Base-by-base conservation (phyloP, 345 rosid genomes). In the Physaria fendleri region DNA sequence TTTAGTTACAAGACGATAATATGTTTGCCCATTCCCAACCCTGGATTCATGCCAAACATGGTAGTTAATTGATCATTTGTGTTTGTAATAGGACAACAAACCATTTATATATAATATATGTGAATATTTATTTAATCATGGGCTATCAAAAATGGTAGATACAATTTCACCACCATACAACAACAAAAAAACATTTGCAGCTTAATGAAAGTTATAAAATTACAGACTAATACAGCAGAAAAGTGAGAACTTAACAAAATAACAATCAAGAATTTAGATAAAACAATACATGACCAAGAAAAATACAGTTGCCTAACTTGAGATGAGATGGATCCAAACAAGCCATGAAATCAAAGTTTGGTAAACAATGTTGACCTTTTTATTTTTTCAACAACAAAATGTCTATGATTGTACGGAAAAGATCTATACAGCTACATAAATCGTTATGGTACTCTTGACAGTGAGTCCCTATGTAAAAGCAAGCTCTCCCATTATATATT, bases 351-450 rank as follows among this genome's bases (percentile, higher is more conserved):
- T 46, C 42, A 48, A 47, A 28, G 46, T 62, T 48, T 39, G 71
- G 78, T 56, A 50, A 46, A 39, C 21, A 45, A 65, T 68, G 71
- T 62, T 59, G 77, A 75, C 78, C 69, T 55, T 66, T 52, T 17
- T 66, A n/a, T 30, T 28, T 17, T 66, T 34, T 28, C 34, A 57
- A 15, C 47, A 43, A 45, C 41, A 64, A 21, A 50, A 23, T 53
- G 62, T 47, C 10, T 44, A 65, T 8, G 32, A 43, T 62, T 56
- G 78, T 75, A 75, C 71, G 71, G 71, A 60, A 60, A 32, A 38
- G 12, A 42, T 39, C 32, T 34, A 58, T 76, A 73, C 76, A 63
- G 81, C 76, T 68, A 63, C 57, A 67, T 56, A 55, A 62, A 41
- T 73, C 68, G 64, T 65, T 68, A 67, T 57, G 58, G 30, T 25